Conservation (phyloP, 768 basidiomycete genomes). For the Gyrodon lividus region DNA sequence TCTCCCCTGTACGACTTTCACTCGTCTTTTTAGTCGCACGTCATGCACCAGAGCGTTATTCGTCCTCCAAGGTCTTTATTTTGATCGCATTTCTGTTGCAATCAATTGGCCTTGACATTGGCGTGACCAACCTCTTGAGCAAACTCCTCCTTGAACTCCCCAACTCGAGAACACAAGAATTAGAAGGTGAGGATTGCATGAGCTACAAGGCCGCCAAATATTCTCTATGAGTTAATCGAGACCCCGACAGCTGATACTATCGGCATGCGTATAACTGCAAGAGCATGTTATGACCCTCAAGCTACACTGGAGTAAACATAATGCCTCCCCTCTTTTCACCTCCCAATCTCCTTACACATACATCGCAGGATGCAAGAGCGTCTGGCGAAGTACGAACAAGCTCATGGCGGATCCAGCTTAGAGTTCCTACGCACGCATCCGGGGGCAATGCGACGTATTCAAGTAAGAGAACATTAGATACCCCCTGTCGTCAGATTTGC, state of each 20-base stretch:
- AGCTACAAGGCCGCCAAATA: background rate
- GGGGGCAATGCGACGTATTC: conserved; percentile 63
- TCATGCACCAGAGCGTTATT: conserved; percentile 51
- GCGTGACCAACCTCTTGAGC: conserved; percentile 47
- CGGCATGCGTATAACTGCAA: conserved; percentile 75
- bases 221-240: conserved; percentile 1
- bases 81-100: conserved; percentile 42
- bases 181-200: conserved; percentile 55
- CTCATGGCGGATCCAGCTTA: conserved; percentile 26
- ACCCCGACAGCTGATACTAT: conserved; percentile 71
- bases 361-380: conserved; percentile 65
- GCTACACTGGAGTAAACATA: conserved; percentile 63
- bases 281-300: conserved; percentile 83
- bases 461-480: conserved; percentile 43
- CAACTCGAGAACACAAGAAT: conserved; percentile 78
- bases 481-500: background rate
- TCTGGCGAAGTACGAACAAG: conserved; percentile 56
- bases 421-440: conserved; percentile 87
- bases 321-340: background rate
- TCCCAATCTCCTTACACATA: background rate
- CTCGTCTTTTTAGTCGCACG: conserved; percentile 48
- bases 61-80: conserved; percentile 41
- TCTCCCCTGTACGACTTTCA: background rate
- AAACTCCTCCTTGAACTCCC: conserved; percentile 67
- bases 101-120: conserved; percentile 53